These are phyloP conservation scores for Hortiboletus campestris DNA, from an alignment of 768 basidiomycete genomes.

Conservation along the genomic window DNA sequence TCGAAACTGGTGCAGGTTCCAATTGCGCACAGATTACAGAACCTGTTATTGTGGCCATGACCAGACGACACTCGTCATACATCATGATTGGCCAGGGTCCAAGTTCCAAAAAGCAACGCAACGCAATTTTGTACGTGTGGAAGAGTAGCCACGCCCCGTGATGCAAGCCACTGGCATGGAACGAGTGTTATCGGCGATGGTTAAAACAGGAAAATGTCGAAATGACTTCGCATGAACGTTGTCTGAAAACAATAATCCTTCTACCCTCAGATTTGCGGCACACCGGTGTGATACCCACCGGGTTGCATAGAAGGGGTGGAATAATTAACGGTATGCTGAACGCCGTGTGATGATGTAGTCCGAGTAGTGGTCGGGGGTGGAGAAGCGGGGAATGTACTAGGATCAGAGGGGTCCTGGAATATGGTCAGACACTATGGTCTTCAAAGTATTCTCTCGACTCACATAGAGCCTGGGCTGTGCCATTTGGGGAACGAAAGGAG, in stretches of 20 bases:
- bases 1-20: neutral
- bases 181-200: neutral
- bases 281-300: constrained; percentile 24
- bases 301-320: constrained; percentile 11
- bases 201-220: neutral
- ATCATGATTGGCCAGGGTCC: neutral
- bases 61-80: neutral
- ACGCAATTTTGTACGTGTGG: neutral
- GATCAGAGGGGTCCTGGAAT: constrained; percentile 36
- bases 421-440: constrained; percentile 1
- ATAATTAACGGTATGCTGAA: constrained; percentile 8
- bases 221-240: neutral
- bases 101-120: neutral
- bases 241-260: neutral
- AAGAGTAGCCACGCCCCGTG: neutral
- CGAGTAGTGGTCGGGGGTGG: constrained; percentile 16
- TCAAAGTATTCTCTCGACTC: constrained; percentile 3
- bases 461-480: constrained; percentile 32
- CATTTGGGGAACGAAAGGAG: constrained; percentile 18
- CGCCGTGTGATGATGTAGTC: constrained; percentile 4
- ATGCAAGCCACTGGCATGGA: neutral
- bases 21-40: neutral
- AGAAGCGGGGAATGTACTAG: constrained; percentile 36
- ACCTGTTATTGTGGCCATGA: neutral
- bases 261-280: constrained; percentile 24